Percentiles rank a stretch among this genome's conserved stretches.
Conservation (phyloP, 2,329 filamentous ascomycete genomes). For the Pseudopyricularia javanii region DNA sequence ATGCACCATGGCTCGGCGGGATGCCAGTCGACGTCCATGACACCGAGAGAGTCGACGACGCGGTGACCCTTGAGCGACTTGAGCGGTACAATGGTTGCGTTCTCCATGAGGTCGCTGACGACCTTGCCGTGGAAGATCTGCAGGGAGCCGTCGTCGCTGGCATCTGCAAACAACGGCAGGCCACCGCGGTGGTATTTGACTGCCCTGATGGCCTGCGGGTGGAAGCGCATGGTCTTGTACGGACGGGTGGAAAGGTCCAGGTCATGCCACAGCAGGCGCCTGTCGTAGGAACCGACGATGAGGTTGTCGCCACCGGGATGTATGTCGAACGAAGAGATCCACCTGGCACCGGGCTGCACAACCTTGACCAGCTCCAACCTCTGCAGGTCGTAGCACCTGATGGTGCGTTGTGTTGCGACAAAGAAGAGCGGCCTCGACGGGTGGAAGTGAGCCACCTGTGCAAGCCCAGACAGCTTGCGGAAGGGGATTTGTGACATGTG, state of each 20-base stretch:
- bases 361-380: constrained; percentile 87
- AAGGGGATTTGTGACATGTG: constrained; percentile 94
- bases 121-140: constrained; percentile 98
- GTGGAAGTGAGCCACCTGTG: constrained; percentile 90
- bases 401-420: constrained; percentile 85
- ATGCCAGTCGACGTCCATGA: constrained; percentile 95
- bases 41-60: constrained; percentile 73
- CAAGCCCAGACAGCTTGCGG: constrained; percentile 58
- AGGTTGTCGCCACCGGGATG: constrained; percentile 90
- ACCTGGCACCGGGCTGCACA: constrained; percentile 78
- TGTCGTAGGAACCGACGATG: constrained; percentile 89
- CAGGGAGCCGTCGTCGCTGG: constrained; percentile 84
- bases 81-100: constrained; percentile 88
- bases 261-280: constrained; percentile 91
- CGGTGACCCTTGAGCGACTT: constrained; percentile 89
- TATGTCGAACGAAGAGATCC: constrained; percentile 90
- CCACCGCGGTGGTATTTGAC: constrained; percentile 75
- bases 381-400: constrained; percentile 88
- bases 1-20: constrained; percentile 87
- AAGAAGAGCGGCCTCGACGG: constrained; percentile 88
- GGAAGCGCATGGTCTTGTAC: constrained; percentile 95
- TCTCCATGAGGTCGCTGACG: constrained; percentile 88
- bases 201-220: constrained; percentile 78
- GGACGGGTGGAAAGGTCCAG: constrained; percentile 80
- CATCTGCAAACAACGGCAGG: constrained; percentile 81